Base-by-base conservation (phyloP, 1,284 basidiomycete species). In the Stereum hirsutum region DNA sequence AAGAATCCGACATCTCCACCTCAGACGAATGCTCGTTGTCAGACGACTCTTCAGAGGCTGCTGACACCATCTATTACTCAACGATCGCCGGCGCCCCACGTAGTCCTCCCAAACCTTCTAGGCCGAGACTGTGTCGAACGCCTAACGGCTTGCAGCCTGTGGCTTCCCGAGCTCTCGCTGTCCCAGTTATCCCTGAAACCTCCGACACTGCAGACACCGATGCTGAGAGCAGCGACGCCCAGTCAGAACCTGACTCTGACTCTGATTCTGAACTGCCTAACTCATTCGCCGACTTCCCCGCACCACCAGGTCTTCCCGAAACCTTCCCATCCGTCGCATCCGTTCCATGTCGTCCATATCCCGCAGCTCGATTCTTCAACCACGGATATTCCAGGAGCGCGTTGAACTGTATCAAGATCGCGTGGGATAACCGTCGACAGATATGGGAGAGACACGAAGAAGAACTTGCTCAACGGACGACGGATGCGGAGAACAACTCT, bases 371-470 rank as follows among this genome's bases (percentile, higher is more conserved):
- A 25, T 47, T 47, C 24, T 55, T 59, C 44, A 46, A 81, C 45
- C 78, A 72, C 50, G 79, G 79, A 2, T 66, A 75, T 45, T 83
- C 80, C 10, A 68, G 71, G 15, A 72, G 71, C 47, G 71, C 75
- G 1, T 65, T 82, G 30, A 57, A 65, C 6, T 69, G 79, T 51
- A 57, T 70, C 46, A 82, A 80, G 52, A 72, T 62, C 55, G 70
- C 82, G 51, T 83, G 80, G 80, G 60, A 63, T 25, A 52, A 60
- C 5, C 67, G 77, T 11, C 66, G 70, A 44, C 70, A 69, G 39
- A 63, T 68, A 43, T 78, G 74, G 74, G 58, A 57, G 6, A 64
- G 63, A 33, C 61, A 65, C 52, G 51, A 62, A 38, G 54, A 56
- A 6, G 55, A 57, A 21, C 41, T 58, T 15, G 58, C 57, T 26